Conservation (phyloP, 2,329 filamentous ascomycete species). For the Microdochium bolleyi region DNA sequence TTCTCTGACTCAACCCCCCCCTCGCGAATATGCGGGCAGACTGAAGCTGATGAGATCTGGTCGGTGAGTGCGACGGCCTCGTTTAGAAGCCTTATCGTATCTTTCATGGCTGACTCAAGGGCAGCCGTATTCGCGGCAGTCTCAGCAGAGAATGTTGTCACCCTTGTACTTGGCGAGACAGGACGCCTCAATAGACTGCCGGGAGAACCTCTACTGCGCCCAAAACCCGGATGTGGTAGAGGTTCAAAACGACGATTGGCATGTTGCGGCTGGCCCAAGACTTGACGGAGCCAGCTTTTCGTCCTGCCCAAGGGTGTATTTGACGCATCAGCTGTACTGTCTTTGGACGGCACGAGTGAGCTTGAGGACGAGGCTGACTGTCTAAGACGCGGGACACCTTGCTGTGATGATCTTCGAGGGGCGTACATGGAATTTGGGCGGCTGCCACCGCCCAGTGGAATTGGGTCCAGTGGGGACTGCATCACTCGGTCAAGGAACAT, state of each 20-base stretch:
- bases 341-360: background rate
- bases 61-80: constrained; percentile 36
- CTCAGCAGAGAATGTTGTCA: constrained; percentile 16
- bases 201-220: background rate
- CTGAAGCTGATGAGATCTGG: constrained; percentile 17
- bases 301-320: constrained; percentile 5
- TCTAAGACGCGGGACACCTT: too few relatives aligned
- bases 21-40: background rate
- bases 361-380: background rate
- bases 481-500: too few relatives aligned
- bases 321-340: background rate
- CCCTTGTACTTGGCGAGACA: constrained; percentile 6
- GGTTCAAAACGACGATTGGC: background rate
- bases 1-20: background rate
- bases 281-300: constrained; percentile 16
- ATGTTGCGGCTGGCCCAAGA: constrained; percentile 12
- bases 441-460: too few relatives aligned
- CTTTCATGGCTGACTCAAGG: constrained; percentile 17
- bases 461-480: too few relatives aligned
- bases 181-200: background rate
- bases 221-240: background rate
- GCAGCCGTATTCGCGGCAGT: constrained; percentile 11
- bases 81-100: constrained; percentile 36
- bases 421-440: too few relatives aligned
- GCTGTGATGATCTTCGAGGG: too few relatives aligned